A percentile compares a stretch with the other conserved stretches of the same genome.
Conservation (phyloP, 257 asterid species). For the Solanum paucissectum region DNA sequence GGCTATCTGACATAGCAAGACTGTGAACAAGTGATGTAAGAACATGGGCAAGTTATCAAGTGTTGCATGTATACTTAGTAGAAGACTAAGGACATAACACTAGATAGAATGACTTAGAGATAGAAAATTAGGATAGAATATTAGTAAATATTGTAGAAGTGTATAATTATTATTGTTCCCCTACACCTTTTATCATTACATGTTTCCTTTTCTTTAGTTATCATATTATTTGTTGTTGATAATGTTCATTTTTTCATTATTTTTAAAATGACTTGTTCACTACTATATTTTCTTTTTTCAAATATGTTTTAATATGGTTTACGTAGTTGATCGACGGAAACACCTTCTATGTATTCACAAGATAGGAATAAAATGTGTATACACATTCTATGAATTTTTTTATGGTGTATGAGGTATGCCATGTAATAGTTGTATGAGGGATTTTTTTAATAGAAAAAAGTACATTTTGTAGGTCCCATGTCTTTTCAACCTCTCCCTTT, state of each 20-base stretch:
- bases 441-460: no score
- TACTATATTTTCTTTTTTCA: neutral
- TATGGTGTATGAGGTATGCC: no score
- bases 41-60: neutral
- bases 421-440: no score
- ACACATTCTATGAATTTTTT: no score
- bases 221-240: neutral
- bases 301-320: no score
- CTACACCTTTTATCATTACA: neutral
- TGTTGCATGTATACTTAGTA: neutral
- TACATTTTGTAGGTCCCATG: no score
- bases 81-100: neutral
- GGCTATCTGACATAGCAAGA: neutral
- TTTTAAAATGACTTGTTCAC: neutral
- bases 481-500: no score
- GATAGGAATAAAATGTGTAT: no score
- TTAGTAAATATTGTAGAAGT: neutral
- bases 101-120: no score
- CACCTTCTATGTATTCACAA: neutral
- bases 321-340: no score
- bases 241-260: neutral
- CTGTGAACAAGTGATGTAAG: neutral
- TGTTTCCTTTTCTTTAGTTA: neutral
- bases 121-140: neutral
- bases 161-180: neutral